Evolutionary conservation across 1,139 yeast genomes (phyloP), one percentile per base, ranked within the genome.

Genomic region (Kodamaea fungicola): DNA sequence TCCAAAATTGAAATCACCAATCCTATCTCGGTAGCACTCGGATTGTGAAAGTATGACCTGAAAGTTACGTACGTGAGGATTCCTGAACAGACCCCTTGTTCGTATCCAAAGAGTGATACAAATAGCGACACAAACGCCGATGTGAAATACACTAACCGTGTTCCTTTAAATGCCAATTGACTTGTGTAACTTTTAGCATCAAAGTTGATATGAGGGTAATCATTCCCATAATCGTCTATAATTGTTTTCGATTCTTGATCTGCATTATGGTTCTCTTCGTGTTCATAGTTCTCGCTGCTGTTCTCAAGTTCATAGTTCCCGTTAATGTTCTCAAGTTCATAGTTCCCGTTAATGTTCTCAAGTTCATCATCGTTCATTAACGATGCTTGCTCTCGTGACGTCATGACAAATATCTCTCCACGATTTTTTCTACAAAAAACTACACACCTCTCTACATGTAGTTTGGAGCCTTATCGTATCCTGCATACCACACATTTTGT

Each of bases 41-140:
- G 81, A 32, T 70, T 46, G 43, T 67, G 43, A 46, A 74, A 76
- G 51, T 66, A 74, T 30, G 49, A 44, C 21, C 72, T 71, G 45
- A 83, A 73, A 2, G 76, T 70, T 12, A 57, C 68, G 43, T 61
- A 70, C n/a, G 74, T 69, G 34, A 70, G 54, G 32, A 88, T 78
- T 3, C 95, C 92, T 26, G 88, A 79, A 79, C 90, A 85, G 33
- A 87, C 95, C 39, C 96, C 96, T 61, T 88, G 96, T 56, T 88
- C 96, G 59, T 85, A 88, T 4, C 96, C 96, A 56, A 87, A 88
- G 25, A 88, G 67, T 40, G 88, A 82, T 9, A 88, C 95, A 38
- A 95, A 94, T 6, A 86, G 66, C 25, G 90, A 80, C 13, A 87
- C 95, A 59, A 87, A 87, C 8, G 83, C 79, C 1, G 90, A 78